Evolutionary conservation across 176 grass and related monocot species (phyloP), one percentile per base, ranked within the genome.

Genomic region (Eleusine indica): DNA sequence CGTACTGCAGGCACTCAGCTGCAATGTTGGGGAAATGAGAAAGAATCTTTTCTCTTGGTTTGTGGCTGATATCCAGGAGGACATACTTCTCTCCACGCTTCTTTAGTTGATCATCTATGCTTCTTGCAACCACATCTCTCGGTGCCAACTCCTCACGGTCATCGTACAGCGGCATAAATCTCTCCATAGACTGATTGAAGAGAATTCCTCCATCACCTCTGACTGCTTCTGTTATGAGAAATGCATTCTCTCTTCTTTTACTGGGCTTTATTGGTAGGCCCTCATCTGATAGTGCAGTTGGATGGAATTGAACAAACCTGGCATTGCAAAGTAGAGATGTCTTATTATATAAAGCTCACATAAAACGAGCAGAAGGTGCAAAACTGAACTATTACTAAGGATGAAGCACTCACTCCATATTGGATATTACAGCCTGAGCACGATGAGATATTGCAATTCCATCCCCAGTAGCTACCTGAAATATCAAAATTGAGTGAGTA

Each of bases 281-380:
- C 68, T 94, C 93, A 35, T 98, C 96, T 77, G 93, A 88, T 73
- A 98, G 75, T 40, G 96, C 96, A 62, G 96, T 98, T 75, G 96
- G 93, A 78, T 98, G 96, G 87, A 96, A 98, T 70, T 98, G 96
- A 74, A 98, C 96, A 90, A 98, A 98, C 86, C 93, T 98, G 85
- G 29, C 54, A 52, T 51, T 68, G 48, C 29, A 47, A 66, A 84
- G 60, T 67, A 43, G 6, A 66, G 4, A 54, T 17, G 7, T 57
- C 49, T 85, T 84, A 58, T 57, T 6, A 65, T 63, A 46, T 76
- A 14, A 48, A 64, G 17, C 28, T 49, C n/a, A 75, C 2, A 25
- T 2, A 41, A 40, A 77, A 51, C 80, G 6, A 30, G 13, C 13
- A 74, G 29, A 41, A 78, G 2, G 42, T n/a, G 42, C n/a, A 74